Evolutionary conservation across 2,329 filamentous ascomycete species (phyloP).

Genomic region (Botrytis medusae): DNA sequence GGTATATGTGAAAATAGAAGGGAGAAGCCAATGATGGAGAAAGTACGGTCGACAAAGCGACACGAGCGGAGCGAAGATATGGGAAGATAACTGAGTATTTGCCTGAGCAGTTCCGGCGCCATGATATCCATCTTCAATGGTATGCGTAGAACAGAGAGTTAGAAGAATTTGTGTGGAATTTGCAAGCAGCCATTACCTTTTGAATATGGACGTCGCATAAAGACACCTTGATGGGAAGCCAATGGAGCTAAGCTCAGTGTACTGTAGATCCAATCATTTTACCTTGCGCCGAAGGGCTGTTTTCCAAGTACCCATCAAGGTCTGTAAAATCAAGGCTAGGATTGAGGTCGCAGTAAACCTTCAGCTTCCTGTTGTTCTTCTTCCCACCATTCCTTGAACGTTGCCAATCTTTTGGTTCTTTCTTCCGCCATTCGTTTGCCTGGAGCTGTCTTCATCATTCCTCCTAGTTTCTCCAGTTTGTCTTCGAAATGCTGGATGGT

Average conservation of each 20-base stretch:
- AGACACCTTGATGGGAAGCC: background rate
- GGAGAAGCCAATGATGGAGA: conserved; percentile 23
- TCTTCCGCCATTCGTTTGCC: conserved; percentile 54
- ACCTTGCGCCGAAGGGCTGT: background rate
- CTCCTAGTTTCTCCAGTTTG: conserved; percentile 66
- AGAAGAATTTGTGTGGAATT: background rate
- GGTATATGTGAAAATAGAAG: conserved; percentile 30
- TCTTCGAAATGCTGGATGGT: conserved; percentile 76
- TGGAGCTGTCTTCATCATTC: conserved; percentile 63
- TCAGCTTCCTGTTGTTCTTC: conserved; percentile 47
- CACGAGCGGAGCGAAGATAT: conserved; percentile 23
- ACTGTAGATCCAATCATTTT: background rate
- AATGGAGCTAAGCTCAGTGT: background rate
- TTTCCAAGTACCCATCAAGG: background rate
- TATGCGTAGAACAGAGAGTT: background rate
- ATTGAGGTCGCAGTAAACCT: conserved; percentile 28
- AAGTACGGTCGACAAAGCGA: conserved; percentile 27
- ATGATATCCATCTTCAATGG: conserved; percentile 25
- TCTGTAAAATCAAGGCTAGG: background rate
- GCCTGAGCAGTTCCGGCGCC: conserved; percentile 27
- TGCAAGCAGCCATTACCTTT: background rate
- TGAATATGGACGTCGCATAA: background rate
- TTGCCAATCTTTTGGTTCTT: conserved; percentile 52
- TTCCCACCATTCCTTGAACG: conserved; percentile 59
- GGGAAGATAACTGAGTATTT: conserved; percentile 27